A percentile compares a stretch with the other conserved stretches of the same genome.
Evolutionary conservation across 768 basidiomycete genomes (phyloP).

Genomic region (Holtermanniella nyarrowii): DNA sequence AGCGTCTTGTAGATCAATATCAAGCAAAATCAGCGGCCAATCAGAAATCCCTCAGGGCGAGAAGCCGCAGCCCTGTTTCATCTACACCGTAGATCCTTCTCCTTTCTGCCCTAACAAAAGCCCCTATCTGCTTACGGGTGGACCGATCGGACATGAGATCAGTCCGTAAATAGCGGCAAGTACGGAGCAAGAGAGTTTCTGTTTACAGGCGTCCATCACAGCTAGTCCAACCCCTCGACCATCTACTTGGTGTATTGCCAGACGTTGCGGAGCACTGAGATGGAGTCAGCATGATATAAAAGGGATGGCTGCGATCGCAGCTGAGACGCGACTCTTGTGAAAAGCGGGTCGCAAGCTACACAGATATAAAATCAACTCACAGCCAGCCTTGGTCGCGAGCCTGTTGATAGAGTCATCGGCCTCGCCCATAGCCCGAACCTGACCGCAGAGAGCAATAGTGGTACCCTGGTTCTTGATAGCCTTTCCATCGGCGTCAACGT

Average conservation of each 20-base stretch:
- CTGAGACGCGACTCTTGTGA: background rate
- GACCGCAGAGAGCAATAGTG: slow-evolving; percentile 88
- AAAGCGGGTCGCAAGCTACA: background rate
- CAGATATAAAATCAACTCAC: slow-evolving; percentile 51
- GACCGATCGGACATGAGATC: too few relatives aligned
- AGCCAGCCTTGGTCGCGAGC: slow-evolving; percentile 83
- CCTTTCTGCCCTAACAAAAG: too few relatives aligned
- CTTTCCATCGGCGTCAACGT: slow-evolving; percentile 73
- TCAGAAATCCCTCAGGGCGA: too few relatives aligned
- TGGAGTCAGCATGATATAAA: slow-evolving; percentile 10
- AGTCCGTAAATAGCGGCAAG: too few relatives aligned
- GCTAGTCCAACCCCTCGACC: background rate
- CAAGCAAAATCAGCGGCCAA: too few relatives aligned
- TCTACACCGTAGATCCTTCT: too few relatives aligned
- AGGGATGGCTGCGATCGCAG: background rate
- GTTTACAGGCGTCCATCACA: background rate
- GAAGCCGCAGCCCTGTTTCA: too few relatives aligned
- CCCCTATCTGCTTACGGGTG: too few relatives aligned
- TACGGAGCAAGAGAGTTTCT: too few relatives aligned
- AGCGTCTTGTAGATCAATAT: too few relatives aligned
- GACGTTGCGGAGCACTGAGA: slow-evolving; percentile 80
- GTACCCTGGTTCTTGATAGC: slow-evolving; percentile 47
- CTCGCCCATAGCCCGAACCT: slow-evolving; percentile 89
- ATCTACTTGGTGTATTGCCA: slow-evolving; percentile 90
- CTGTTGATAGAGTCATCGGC: slow-evolving; percentile 93